These are phyloP conservation scores for Zizania latifolia DNA, from an alignment of 176 grass and related monocot genomes.

Conservation along the genomic window DNA sequence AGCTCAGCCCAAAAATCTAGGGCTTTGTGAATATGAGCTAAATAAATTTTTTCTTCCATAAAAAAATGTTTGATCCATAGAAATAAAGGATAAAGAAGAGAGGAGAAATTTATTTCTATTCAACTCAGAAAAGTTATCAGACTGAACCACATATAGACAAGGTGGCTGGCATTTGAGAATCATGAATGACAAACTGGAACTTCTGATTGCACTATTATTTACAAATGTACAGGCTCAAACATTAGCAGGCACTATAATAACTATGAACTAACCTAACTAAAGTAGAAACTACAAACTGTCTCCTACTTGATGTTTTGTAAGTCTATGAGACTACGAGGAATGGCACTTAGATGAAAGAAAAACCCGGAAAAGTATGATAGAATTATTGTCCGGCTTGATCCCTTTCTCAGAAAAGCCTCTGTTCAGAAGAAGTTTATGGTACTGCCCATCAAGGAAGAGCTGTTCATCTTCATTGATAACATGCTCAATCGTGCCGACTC, in stretches of 20 bases:
- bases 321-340: not conserved
- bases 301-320: not conserved
- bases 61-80: no score
- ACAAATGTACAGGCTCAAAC: not conserved
- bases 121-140: not conserved
- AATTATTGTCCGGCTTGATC: not conserved
- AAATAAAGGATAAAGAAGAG: no score
- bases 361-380: conserved; percentile 2
- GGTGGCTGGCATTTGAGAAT: not conserved
- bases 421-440: not conserved
- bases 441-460: not conserved
- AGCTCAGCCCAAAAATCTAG: no score
- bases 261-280: not conserved
- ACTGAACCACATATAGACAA: not conserved
- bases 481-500: conserved; percentile 9
- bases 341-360: not conserved
- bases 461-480: not conserved
- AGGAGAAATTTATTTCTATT: not conserved
- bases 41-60: no score
- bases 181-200: not conserved
- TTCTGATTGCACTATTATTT: not conserved
- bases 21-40: no score
- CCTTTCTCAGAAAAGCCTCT: not conserved
- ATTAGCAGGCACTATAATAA: not conserved
- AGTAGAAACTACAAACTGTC: not conserved